These are phyloP conservation scores for Populus simonii DNA, from an alignment of 345 rosid species.

Conservation along the genomic window DNA sequence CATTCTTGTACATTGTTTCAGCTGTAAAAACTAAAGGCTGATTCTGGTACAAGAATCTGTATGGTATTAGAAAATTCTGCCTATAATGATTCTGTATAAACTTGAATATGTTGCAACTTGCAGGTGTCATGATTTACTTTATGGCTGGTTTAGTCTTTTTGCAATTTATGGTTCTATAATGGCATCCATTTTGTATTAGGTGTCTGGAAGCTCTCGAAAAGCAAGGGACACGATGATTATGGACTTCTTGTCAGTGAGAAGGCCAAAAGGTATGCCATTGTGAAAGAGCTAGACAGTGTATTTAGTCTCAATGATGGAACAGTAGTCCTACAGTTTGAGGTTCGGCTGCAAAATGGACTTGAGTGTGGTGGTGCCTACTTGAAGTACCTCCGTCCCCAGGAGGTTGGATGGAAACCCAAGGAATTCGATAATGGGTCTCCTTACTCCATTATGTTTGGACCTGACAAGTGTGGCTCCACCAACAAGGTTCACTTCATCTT, in stretches of 20 bases:
- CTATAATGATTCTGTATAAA: too few relatives aligned
- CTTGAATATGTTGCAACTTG: too few relatives aligned
- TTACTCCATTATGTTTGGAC: constrained; percentile 85
- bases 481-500: constrained; percentile 87
- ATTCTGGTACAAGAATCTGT: too few relatives aligned
- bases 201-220: constrained; percentile 71
- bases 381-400: constrained; percentile 73
- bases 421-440: constrained; percentile 70
- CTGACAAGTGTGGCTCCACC: constrained; percentile 79
- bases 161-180: not conserved
- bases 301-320: constrained; percentile 63
- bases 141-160: not conserved
- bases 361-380: constrained; percentile 89
- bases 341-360: constrained; percentile 73
- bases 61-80: too few relatives aligned
- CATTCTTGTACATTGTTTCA: too few relatives aligned
- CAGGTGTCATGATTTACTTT: not conserved
- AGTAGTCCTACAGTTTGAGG: constrained; percentile 65
- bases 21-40: too few relatives aligned
- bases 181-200: constrained; percentile 30
- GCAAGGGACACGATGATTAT: constrained; percentile 75
- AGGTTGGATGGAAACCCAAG: constrained; percentile 62
- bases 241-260: constrained; percentile 79
- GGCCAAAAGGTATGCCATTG: constrained; percentile 73
- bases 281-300: constrained; percentile 59